Base-by-base conservation (phyloP, 495 filamentous ascomycete genomes). In the Tuber borchii region DNA sequence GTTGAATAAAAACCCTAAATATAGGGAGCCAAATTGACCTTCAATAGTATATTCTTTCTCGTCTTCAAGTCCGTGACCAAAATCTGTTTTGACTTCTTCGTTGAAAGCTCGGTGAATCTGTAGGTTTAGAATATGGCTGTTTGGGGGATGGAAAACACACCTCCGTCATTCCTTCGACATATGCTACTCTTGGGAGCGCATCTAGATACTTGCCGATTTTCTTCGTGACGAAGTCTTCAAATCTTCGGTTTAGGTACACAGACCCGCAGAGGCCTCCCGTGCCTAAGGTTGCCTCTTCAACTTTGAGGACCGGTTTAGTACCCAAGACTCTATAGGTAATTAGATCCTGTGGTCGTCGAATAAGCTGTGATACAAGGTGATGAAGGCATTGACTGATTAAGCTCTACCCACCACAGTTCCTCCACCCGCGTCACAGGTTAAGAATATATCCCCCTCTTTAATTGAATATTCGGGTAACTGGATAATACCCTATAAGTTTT, bases 191-290 rank as follows among this genome's bases (percentile, higher is more conserved):
- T 61, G 51, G 51, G 26, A 61, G 51, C 12, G n/a, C 51, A 61
- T 61, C 51, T 26, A 61, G 12, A 14, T 61, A 61, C 31, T 85
- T 85, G 26, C 85, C 91, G 68, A 87, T 87, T 76, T 84, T 87
- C 83, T 79, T 87, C 82, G 82, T 87, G 31, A 92, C 85, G 71
- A 90, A 88, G 77, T 91, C 86, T 76, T 90, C 88, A 79, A 92
- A 93, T 9, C 87, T 83, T 46, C 78, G 70, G 79, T 93, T 91
- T 20, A 93, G 83, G 73, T 91, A 92, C 0, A 90, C 88, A 73
- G 89, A 89, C 3, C 91, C 91, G 75, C 91, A 92, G 1, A 91
- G 84, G 0, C 87, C 86, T 5, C 90, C 91, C 0, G 86, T 89
- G 1, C 87, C 87, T 1, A 84, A 81, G 0, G 84, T 84, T 8